Conservation (phyloP, 768 basidiomycete species). For the Lactarius psammicola region DNA sequence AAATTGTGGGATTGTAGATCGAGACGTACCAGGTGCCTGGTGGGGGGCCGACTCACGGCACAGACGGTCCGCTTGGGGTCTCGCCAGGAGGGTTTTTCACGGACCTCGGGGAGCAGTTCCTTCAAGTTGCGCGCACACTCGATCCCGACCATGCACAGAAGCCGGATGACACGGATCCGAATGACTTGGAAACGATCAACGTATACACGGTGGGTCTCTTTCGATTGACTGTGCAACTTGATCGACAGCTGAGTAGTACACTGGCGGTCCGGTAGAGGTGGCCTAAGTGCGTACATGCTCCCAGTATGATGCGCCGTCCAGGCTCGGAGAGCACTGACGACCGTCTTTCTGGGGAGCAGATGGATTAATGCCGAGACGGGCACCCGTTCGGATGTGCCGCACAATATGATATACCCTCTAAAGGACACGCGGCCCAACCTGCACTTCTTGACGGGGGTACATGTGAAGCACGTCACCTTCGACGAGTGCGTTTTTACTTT, state of each 20-base stretch:
- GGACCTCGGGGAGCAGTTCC: constrained; percentile 32
- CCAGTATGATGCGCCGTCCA: constrained; percentile 35
- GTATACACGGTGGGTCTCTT: constrained; percentile 22
- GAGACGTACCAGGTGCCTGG: constrained; percentile 40
- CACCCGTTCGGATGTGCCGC: constrained; percentile 37
- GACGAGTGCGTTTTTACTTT: constrained; percentile 29
- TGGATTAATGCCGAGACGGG: constrained; percentile 53
- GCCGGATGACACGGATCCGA: constrained; percentile 23
- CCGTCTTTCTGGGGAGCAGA: constrained; percentile 35
- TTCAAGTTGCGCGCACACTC: constrained; percentile 31
- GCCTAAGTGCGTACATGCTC: not conserved
- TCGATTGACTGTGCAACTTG: too few species aligned
- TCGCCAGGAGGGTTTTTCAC: constrained; percentile 34
- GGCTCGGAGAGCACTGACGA: constrained; percentile 29
- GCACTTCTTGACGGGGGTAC: constrained; percentile 35
- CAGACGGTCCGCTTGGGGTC: constrained; percentile 44
- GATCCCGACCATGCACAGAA: constrained; percentile 29
- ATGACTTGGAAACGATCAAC: constrained; percentile 31
- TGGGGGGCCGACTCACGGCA: constrained; percentile 43
- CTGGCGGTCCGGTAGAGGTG: constrained; percentile 21
- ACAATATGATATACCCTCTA: constrained; percentile 40
- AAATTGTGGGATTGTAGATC: constrained; percentile 30
- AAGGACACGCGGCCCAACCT: constrained; percentile 37
- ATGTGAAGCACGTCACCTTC: constrained; percentile 38
- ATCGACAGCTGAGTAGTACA: not conserved